A percentile compares a stretch with the other conserved stretches of the same genome.
phyloP scores from a whole-genome alignment of 2,329 filamentous ascomycete species.

The Didymella pomorum region DNA sequence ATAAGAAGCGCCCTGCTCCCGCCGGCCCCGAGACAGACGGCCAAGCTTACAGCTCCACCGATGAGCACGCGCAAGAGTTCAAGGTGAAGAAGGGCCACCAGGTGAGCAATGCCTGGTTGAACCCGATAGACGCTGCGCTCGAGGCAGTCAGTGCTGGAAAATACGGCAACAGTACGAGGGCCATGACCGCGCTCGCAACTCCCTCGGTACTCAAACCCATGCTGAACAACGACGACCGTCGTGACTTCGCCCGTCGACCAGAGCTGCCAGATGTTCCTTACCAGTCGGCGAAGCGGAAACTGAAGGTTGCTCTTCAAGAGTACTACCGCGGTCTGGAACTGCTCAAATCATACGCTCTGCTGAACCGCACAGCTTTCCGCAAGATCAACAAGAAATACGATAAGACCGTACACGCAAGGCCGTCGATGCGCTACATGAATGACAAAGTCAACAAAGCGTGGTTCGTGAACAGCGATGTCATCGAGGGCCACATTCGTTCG shows the following conservation, averaged over 20 bases:
- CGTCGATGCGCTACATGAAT: constrained; percentile 81
- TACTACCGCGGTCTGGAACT: constrained; percentile 92
- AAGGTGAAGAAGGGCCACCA: constrained; percentile 26
- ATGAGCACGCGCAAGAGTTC: constrained; percentile 29
- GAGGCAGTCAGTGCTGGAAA: constrained; percentile 52
- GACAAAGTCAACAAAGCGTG: constrained; percentile 90
- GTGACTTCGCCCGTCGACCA: constrained; percentile 55
- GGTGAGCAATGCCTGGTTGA: constrained; percentile 35
- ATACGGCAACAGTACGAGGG: constrained; percentile 64
- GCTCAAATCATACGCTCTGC: constrained; percentile 86
- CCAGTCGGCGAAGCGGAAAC: constrained; percentile 84
- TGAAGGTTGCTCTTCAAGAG: constrained; percentile 90
- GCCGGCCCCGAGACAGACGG: constrained; percentile 25
- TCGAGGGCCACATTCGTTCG: constrained; percentile 80
- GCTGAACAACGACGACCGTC: constrained; percentile 42
- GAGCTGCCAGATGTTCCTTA: constrained; percentile 72
- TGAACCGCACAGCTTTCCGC: constrained; percentile 92
- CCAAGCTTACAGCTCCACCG: constrained; percentile 32
- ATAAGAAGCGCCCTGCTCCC: constrained; percentile 29
- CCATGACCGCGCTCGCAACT: constrained; percentile 49
- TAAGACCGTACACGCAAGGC: constrained; percentile 82
- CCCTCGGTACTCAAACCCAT: constrained; percentile 53
- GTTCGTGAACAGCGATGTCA: constrained; percentile 88
- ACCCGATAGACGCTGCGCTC: constrained; percentile 54
- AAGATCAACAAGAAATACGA: constrained; percentile 99